phyloP scores from a whole-genome alignment of 495 filamentous ascomycete genomes.

The Amniculicola lignicola region DNA sequence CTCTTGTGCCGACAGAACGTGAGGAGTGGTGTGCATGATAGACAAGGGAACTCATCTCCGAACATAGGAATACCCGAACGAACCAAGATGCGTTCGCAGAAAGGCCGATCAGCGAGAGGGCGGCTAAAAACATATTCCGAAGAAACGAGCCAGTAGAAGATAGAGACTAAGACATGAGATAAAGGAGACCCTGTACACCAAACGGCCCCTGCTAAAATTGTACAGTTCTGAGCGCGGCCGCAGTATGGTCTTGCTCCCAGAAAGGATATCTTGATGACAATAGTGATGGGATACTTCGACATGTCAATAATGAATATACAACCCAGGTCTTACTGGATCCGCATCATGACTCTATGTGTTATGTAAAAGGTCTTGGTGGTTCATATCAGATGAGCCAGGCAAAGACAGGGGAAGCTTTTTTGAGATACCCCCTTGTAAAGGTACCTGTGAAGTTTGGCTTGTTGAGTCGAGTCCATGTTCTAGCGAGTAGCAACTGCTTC shows the following conservation, averaged over 20 bases:
- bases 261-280: not conserved
- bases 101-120: conserved; percentile 14
- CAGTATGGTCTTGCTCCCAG: not conserved
- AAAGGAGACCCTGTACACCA: not conserved
- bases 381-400: too few relatives aligned
- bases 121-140: conserved; percentile 16
- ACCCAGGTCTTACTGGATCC: too few relatives aligned
- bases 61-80: conserved; percentile 24
- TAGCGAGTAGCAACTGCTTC: not conserved
- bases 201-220: not conserved
- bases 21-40: conserved; percentile 21
- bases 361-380: too few relatives aligned
- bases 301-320: not conserved
- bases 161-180: not conserved
- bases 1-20: conserved; percentile 9
- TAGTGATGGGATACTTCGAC: not conserved
- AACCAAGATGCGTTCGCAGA: conserved; percentile 2
- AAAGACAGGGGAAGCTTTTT: too few relatives aligned
- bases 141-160: conserved; percentile 20
- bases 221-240: not conserved
- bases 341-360: too few relatives aligned
- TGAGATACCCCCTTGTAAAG: too few relatives aligned
- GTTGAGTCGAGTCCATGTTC: too few relatives aligned
- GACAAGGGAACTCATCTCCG: conserved; percentile 15
- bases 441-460: too few relatives aligned